Percentiles rank a stretch among this genome's conserved stretches.
These are phyloP conservation scores for Hemileccinum rubropunctum DNA, from an alignment of 768 basidiomycete genomes.

Conservation along the genomic window DNA sequence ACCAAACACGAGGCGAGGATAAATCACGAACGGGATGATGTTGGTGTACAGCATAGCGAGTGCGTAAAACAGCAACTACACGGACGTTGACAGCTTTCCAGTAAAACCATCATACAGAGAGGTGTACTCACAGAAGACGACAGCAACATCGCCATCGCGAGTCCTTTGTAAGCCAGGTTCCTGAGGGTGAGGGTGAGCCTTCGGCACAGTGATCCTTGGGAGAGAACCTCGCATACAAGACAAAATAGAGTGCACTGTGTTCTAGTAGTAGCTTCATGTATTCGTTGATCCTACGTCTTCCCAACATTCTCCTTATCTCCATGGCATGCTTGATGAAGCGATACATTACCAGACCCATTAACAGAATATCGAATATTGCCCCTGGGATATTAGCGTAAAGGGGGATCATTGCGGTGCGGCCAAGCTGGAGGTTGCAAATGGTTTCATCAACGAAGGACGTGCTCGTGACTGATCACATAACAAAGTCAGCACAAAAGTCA, in stretches of 20 bases:
- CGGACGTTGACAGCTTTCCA: neutral
- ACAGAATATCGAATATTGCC: conserved; percentile 4
- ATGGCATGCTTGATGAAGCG: conserved; percentile 6
- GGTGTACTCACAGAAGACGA: neutral
- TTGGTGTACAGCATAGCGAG: neutral
- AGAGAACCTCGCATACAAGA: conserved; percentile 1
- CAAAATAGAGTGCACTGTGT: conserved; percentile 10
- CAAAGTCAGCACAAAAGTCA: neutral
- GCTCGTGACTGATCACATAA: neutral
- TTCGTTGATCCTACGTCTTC: conserved; percentile 2
- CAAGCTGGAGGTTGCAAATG: neutral
- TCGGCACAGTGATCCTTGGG: neutral
- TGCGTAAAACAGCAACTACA: neutral
- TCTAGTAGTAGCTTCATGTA: conserved; percentile 10
- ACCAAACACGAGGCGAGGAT: conserved; percentile 4
- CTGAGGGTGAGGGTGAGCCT: neutral
- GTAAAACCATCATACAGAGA: too few relatives aligned
- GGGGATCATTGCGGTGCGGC: neutral
- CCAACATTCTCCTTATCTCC: conserved; percentile 1
- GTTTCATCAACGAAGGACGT: neutral
- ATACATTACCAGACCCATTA: conserved; percentile 6
- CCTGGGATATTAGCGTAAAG: conserved; percentile 2
- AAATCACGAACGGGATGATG: conserved; percentile 8
- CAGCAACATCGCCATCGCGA: neutral
- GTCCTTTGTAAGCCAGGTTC: neutral